A percentile compares a stretch with the other conserved stretches of the same genome.
These are phyloP conservation scores for Sphagnurus paluster DNA, from an alignment of 1,284 basidiomycete genomes.

Conservation along the genomic window DNA sequence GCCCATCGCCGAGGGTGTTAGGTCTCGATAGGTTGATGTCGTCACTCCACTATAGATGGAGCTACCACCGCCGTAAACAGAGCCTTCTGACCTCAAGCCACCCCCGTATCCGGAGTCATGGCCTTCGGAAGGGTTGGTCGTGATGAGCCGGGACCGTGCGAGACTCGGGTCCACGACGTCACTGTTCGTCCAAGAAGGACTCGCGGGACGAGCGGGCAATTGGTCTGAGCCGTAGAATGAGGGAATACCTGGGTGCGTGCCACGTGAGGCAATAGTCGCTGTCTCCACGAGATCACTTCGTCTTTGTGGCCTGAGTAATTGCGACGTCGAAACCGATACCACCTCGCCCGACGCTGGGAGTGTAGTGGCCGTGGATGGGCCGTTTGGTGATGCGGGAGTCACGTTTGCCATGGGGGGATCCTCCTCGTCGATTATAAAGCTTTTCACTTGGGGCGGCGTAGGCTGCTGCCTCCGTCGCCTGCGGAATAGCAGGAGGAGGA, in stretches of 20 bases:
- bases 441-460: not conserved
- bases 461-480: not conserved
- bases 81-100: not conserved
- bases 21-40: not conserved
- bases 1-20: not conserved
- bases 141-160: not conserved
- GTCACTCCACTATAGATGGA: not conserved
- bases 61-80: not conserved
- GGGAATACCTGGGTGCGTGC: not conserved
- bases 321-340: too few species aligned
- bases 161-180: not conserved
- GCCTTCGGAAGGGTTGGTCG: not conserved
- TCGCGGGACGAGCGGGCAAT: not conserved
- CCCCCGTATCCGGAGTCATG: not conserved
- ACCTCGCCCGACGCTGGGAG: too few species aligned
- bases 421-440: constrained; percentile 4
- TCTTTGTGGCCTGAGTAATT: constrained; percentile 3
- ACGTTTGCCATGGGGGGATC: not conserved
- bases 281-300: constrained; percentile 8
- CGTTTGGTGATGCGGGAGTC: too few species aligned
- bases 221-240: not conserved
- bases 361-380: not conserved
- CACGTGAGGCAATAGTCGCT: constrained; percentile 1
- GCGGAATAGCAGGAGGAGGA: constrained; percentile 9
- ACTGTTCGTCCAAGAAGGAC: not conserved